Evolutionary conservation across 495 filamentous ascomycete genomes (phyloP).

Genomic region (Aspergillus saccharolyticus): DNA sequence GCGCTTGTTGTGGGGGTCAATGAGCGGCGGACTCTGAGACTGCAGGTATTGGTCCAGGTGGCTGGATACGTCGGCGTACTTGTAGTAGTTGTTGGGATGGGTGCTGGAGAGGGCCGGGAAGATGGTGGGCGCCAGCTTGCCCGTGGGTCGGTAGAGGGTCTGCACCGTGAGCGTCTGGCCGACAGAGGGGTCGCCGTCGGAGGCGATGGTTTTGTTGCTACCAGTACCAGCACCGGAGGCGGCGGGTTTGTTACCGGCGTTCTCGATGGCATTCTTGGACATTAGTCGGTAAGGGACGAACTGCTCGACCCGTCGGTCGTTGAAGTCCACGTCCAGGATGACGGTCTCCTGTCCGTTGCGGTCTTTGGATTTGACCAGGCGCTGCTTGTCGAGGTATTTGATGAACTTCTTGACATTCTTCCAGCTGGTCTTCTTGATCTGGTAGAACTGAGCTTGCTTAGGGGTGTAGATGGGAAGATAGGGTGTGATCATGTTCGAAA

Average conservation of each 20-base stretch:
- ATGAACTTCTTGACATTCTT: conserved; percentile 73
- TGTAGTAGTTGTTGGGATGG: conserved; percentile 50
- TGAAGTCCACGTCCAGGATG: conserved; percentile 63
- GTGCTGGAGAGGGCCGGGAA: conserved; percentile 39
- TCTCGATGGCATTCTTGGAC: conserved; percentile 32
- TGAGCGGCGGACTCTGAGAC: conserved; percentile 49
- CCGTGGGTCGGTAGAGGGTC: conserved; percentile 50
- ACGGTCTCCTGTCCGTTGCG: conserved; percentile 61
- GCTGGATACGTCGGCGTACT: conserved; percentile 38
- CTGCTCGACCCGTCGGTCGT: conserved; percentile 45
- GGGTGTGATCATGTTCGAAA: conserved; percentile 61
- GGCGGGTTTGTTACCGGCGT: conserved; percentile 29
- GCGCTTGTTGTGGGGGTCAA: conserved; percentile 57
- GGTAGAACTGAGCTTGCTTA: conserved; percentile 52
- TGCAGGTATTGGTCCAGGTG: conserved; percentile 42
- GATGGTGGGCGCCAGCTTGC: conserved; percentile 53
- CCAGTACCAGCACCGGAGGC: conserved; percentile 22
- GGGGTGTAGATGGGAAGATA: conserved; percentile 58
- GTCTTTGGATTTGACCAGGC: conserved; percentile 61
- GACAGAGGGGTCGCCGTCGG: conserved; percentile 43
- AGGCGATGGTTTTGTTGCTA: conserved; percentile 38
- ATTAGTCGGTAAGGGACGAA: conserved; percentile 65
- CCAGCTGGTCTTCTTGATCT: conserved; percentile 72
- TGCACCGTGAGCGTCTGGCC: conserved; percentile 55
- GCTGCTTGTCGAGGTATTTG: conserved; percentile 62